phyloP scores from a whole-genome alignment of 2,329 filamentous ascomycete genomes.

The Talaromyces sp. region DNA sequence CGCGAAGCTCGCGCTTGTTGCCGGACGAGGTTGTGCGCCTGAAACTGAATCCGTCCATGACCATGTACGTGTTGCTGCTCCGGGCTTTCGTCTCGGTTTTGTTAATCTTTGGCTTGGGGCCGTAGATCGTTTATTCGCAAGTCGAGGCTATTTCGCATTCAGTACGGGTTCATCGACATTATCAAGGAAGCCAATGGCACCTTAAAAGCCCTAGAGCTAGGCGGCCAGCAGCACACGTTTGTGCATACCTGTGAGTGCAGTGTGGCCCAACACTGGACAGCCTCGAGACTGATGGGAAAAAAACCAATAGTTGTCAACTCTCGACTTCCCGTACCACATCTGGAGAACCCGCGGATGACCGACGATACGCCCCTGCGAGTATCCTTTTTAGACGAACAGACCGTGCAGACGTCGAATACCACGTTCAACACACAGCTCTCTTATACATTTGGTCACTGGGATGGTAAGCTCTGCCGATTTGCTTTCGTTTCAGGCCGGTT shows the following conservation, averaged over 20 bases:
- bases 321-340: slow-evolving; percentile 35
- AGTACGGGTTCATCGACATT: slow-evolving; percentile 34
- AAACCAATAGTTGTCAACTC: slow-evolving; percentile 27
- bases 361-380: slow-evolving; percentile 30
- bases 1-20: slow-evolving; percentile 16
- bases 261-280: neutral
- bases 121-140: slow-evolving; percentile 35
- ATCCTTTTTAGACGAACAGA: slow-evolving; percentile 40
- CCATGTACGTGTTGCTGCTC: slow-evolving; percentile 22
- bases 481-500: neutral
- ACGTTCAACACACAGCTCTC: slow-evolving; percentile 36
- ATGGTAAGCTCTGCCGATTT: slow-evolving; percentile 20
- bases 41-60: slow-evolving; percentile 25
- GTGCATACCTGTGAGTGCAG: slow-evolving; percentile 32
- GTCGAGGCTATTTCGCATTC: slow-evolving; percentile 34
- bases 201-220: slow-evolving; percentile 32
- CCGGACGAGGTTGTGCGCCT: slow-evolving; percentile 23
- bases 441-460: slow-evolving; percentile 39
- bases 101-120: neutral
- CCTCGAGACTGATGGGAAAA: neutral
- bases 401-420: slow-evolving; percentile 32
- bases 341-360: slow-evolving; percentile 36
- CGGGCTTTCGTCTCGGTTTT: neutral
- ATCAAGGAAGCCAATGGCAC: slow-evolving; percentile 32
- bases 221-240: slow-evolving; percentile 31